A percentile compares a stretch with the other conserved stretches of the same genome.
Conservation (phyloP, 441 rosid species). For the Syzygium malaccense region DNA sequence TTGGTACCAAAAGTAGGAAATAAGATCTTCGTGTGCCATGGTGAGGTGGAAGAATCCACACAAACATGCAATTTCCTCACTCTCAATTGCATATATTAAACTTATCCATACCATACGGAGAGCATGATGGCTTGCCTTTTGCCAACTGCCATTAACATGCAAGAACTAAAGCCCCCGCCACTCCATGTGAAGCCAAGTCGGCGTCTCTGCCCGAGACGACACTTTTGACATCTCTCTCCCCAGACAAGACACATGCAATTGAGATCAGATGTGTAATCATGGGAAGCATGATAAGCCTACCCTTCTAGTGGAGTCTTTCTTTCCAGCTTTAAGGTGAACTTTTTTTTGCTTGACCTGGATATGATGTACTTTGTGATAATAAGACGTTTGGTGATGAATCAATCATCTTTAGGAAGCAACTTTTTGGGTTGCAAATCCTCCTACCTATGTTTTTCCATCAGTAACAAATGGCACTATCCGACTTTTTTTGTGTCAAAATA, state of each 20-base stretch:
- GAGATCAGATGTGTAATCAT: not conserved
- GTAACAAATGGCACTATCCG: not conserved
- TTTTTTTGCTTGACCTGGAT: not conserved
- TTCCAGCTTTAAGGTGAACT: not conserved
- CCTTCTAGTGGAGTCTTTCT: not conserved
- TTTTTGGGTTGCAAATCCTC: not conserved
- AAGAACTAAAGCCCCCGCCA: not conserved
- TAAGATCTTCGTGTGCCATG: not conserved
- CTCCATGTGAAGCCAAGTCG: not conserved
- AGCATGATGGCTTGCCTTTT: not conserved
- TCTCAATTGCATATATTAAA: not conserved
- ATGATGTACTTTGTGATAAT: not conserved
- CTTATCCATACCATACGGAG: not conserved
- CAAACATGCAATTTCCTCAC: not conserved
- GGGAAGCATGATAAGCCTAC: not conserved
- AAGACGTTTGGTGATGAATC: not conserved
- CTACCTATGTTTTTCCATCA: not conserved
- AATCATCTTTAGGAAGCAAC: not conserved
- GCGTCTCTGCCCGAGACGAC: not conserved
- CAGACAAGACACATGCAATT: not conserved
- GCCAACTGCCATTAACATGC: not conserved
- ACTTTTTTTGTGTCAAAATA: too few species aligned
- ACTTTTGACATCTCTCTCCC: not conserved
- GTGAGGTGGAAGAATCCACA: not conserved
- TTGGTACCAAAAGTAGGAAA: too few species aligned